Percentiles rank a stretch among this genome's conserved stretches.
Evolutionary conservation across 805 yeast species (phyloP).

Genomic region (Kuraishia piskuri): DNA sequence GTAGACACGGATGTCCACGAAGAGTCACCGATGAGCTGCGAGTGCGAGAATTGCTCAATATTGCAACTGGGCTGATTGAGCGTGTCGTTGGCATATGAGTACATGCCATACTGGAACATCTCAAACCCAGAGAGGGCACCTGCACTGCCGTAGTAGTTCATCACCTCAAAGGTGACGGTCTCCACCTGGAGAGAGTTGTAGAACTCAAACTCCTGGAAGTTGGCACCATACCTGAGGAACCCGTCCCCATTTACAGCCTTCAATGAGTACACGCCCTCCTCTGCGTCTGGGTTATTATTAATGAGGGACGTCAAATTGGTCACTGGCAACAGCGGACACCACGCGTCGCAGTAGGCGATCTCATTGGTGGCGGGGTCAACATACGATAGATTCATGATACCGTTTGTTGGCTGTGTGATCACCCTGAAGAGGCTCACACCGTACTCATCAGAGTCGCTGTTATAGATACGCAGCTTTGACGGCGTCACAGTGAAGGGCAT

Average conservation of each 20-base stretch:
- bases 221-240: conserved; percentile 27
- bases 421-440: conserved; percentile 62
- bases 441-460: conserved; percentile 37
- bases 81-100: conserved; percentile 67
- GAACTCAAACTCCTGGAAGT: conserved; percentile 79
- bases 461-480: conserved; percentile 63
- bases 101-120: conserved; percentile 50
- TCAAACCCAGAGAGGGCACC: conserved; percentile 71
- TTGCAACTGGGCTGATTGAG: conserved; percentile 60
- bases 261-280: conserved; percentile 9
- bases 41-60: conserved; percentile 5
- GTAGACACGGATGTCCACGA: conserved; percentile 14
- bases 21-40: conserved; percentile 8
- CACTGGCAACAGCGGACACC: conserved; percentile 63
- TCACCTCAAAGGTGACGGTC: conserved; percentile 52
- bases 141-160: conserved; percentile 58
- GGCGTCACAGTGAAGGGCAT: conserved; percentile 55
- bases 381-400: conserved; percentile 89
- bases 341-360: conserved; percentile 70
- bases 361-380: conserved; percentile 62
- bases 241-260: conserved; percentile 11
- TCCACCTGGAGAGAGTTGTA: conserved; percentile 57
- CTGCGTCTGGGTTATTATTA: conserved; percentile 18
- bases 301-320: conserved; percentile 22
- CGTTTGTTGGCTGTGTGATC: conserved; percentile 66